Evolutionary conservation across 2,329 filamentous ascomycete species (phyloP), one percentile per base, ranked within the genome.

Genomic region (Zalaria obscura): DNA sequence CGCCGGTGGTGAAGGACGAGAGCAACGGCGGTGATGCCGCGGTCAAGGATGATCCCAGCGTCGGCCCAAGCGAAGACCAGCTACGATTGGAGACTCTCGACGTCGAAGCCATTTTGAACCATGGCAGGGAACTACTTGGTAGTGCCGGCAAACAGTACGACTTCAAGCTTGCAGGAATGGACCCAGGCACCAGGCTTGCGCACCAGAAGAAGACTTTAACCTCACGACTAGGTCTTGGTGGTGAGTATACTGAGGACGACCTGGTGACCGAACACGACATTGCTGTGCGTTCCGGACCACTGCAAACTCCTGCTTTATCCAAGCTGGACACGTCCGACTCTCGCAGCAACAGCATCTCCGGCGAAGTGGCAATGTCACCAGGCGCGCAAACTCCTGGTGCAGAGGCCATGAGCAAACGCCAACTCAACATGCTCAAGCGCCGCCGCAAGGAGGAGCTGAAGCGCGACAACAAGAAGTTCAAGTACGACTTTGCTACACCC

Each of bases 401-500:
- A 53, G 63, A 73, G 3, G 78, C 78, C 3, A 69, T 98, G 40
- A 96, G 91, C 65, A 89, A 91, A 46, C 78, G 91, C 35, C 91
- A 98, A 55, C 75, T 95, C 18, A 98, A 98, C 55, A 85, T 91
- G 40, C 66, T 98, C 6, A 96, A 96, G 62, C 77, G 91, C 35
- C 95, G 96, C 58, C 78, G 87, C 35, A 98, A 96, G 63, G 78
- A 82, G 52, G 85, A 93, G 52, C 80, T 87, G 3, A 86, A 91
- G 59, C 81, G 86, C 54, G 85, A 89, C 40, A 85, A 88, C 43
- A 89, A 83, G 49, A 96, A 95, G 38, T 61, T 61, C 52, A 60
- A 60, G 41, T 87, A 94, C 36, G 91, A 98, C 58, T 70, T 98
- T 40, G 83, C 85, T 0, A 18, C 18, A 18, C 18, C 18, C 18